Evolutionary conservation across 169 alveolate species (phyloP).

Genomic region (Plasmodium relictum): DNA sequence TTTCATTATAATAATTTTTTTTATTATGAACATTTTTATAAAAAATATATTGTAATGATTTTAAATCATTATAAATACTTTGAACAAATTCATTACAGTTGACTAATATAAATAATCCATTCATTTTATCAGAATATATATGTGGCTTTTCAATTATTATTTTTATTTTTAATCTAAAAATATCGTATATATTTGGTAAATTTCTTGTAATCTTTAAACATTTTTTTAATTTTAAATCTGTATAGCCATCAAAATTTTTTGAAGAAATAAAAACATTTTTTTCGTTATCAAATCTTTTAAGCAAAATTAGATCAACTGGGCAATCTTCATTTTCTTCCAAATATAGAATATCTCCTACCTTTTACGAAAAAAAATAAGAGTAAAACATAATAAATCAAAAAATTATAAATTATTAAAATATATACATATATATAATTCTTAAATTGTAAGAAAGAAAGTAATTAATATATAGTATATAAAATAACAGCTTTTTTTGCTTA

Average conservation of each 20-base stretch:
- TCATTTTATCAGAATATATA: slow-evolving; percentile 18
- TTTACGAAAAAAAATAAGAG: background rate
- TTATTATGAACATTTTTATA: background rate
- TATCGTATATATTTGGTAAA: slow-evolving; percentile 28
- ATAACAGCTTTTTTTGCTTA: too few species aligned
- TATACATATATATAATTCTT: background rate
- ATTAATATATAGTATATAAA: too few species aligned
- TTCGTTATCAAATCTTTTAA: background rate
- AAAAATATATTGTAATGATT: slow-evolving; percentile 14
- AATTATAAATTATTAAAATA: background rate
- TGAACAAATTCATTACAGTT: slow-evolving; percentile 18
- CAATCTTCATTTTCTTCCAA: slow-evolving; percentile 32
- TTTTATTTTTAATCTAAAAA: slow-evolving; percentile 37
- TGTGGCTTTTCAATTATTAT: slow-evolving; percentile 46
- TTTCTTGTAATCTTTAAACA: slow-evolving; percentile 25
- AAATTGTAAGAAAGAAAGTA: too few species aligned
- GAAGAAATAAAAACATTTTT: slow-evolving; percentile 20
- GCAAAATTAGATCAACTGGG: slow-evolving; percentile 46
- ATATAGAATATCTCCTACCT: slow-evolving; percentile 59
- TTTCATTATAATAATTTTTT: background rate
- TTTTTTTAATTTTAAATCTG: slow-evolving; percentile 32
- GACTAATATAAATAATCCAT: slow-evolving; percentile 15
- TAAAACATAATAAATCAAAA: background rate
- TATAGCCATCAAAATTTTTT: slow-evolving; percentile 38
- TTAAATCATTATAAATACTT: slow-evolving; percentile 16